phyloP scores from a whole-genome alignment of 2,329 filamentous ascomycete genomes.

The Sarocladium kiliense region DNA sequence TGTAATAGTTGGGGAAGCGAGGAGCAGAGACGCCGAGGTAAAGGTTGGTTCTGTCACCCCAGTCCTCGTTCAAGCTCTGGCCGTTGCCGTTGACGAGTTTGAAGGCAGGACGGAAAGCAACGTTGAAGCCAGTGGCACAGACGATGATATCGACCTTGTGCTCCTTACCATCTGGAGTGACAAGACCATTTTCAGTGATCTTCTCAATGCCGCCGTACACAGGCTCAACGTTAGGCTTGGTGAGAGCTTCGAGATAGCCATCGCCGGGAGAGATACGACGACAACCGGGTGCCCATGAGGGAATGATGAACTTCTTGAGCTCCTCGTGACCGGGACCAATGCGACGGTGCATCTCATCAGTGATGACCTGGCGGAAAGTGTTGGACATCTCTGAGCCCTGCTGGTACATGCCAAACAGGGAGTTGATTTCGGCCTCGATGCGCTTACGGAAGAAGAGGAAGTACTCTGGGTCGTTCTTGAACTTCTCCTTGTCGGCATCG shows the following conservation, averaged over 20 bases:
- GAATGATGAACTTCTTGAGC: slow-evolving; percentile 34
- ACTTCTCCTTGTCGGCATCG: slow-evolving; percentile 31
- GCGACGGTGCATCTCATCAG: slow-evolving; percentile 35
- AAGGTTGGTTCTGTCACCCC: slow-evolving; percentile 31
- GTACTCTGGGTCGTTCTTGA: slow-evolving; percentile 33
- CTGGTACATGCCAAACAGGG: slow-evolving; percentile 35
- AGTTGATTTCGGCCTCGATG: slow-evolving; percentile 38
- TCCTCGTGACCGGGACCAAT: slow-evolving; percentile 35
- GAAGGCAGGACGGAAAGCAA: slow-evolving; percentile 36
- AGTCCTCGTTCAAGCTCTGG: slow-evolving; percentile 36
- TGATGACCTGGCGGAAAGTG: slow-evolving; percentile 32
- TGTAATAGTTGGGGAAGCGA: slow-evolving; percentile 41
- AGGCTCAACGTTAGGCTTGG: slow-evolving; percentile 37
- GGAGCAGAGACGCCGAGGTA: slow-evolving; percentile 41
- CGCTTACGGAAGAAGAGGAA: slow-evolving; percentile 35
- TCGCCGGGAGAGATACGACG: slow-evolving; percentile 36
- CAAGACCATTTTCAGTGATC: slow-evolving; percentile 26
- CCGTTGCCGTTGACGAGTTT: slow-evolving; percentile 28
- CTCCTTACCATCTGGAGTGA: slow-evolving; percentile 21
- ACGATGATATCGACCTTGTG: slow-evolving; percentile 27
- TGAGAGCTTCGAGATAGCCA: slow-evolving; percentile 36
- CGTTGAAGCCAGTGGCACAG: slow-evolving; percentile 36
- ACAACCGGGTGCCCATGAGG: slow-evolving; percentile 38
- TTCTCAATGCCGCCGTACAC: slow-evolving; percentile 31
- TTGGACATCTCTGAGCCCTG: slow-evolving; percentile 34